phyloP scores from a whole-genome alignment of 768 basidiomycete species.

The Trametes cingulata region DNA sequence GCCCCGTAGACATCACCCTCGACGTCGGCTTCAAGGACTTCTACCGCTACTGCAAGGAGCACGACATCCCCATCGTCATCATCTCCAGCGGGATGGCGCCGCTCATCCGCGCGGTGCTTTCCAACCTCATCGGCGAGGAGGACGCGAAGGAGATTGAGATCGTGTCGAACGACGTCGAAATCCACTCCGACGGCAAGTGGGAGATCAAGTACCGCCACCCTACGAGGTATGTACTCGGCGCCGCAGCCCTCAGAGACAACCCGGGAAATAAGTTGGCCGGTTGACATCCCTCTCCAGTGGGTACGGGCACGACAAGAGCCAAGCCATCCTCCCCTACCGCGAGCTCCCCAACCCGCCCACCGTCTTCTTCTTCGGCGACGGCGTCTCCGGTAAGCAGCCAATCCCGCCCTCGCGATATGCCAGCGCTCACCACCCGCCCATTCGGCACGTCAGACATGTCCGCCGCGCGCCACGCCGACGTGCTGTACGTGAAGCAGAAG shows the following conservation, averaged over 20 bases:
- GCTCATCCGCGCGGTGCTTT: conserved; percentile 88
- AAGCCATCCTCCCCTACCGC: conserved; percentile 91
- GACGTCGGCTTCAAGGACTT: conserved; percentile 91
- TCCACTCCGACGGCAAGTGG: conserved; percentile 70
- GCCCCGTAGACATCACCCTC: conserved; percentile 71
- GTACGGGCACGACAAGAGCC: conserved; percentile 96
- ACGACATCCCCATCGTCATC: conserved; percentile 86
- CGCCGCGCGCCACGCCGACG: conserved; percentile 88
- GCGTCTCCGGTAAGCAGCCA: conserved; percentile 78
- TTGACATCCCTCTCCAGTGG: conserved; percentile 44
- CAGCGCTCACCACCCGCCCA: neutral
- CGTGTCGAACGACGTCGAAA: conserved; percentile 86
- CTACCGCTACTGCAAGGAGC: conserved; percentile 76
- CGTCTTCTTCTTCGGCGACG: conserved; percentile 97
- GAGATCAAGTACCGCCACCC: conserved; percentile 88
- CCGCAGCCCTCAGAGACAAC: too few species aligned
- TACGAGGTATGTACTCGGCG: conserved; percentile 55
- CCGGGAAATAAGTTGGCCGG: neutral
- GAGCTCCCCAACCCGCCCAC: conserved; percentile 67
- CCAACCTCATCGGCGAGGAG: conserved; percentile 73
- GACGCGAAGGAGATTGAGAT: conserved; percentile 80
- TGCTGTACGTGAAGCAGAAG: conserved; percentile 92
- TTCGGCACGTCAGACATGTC: conserved; percentile 66
- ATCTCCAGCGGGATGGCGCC: conserved; percentile 97
- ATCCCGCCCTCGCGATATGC: neutral